Evolutionary conservation across 148 eudicot species (phyloP), one percentile per base, ranked within the genome.

Genomic region (Chenopodium album): DNA sequence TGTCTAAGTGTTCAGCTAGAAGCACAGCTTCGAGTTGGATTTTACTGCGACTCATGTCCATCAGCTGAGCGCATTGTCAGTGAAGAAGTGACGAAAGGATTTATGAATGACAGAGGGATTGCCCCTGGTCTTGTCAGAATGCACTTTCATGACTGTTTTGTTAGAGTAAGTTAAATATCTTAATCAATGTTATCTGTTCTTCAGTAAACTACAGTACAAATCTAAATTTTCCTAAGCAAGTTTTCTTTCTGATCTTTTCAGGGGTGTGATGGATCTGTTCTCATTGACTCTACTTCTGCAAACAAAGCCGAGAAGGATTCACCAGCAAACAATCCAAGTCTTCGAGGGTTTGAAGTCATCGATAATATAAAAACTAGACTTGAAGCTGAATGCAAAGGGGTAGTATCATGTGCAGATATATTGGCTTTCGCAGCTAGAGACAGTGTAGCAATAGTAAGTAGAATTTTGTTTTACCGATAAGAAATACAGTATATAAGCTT

Each of bases 251-350:
- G 7, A 16, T 75, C 10, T 67, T 76, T 64, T 11, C 75, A 90
- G 97, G 97, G 97, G 41, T 94, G 98, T 79, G 98, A 94, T 87
- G 98, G 83, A 17, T 94, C 98, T 0, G 91, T 94, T 76, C 92
- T 94, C 17, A 89, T 94, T 32, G 92, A 94, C 77, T 91, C 98
- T 1, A 92, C 92, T 23, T 69, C 89, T n/a, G 78, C 90, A 65
- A 92, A 85, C 87, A 84, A 63, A 3, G 96, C 98, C 0, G 98
- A 94, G 89, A 94, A 94, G 77, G 97, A 92, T 79, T 78, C 94
- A 13, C 90, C 92, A 1, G 81, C 89, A 7, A 94, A 94, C 83
- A 87, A 79, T 41, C 91, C 90, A 0, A 92, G 94, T 76, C 92
- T 94, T 19, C 85, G 92, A 79, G 98, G 98, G 22, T 94, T 92